Conservation (phyloP, 1,284 basidiomycete genomes). For the Pisolithus thermaeus region DNA sequence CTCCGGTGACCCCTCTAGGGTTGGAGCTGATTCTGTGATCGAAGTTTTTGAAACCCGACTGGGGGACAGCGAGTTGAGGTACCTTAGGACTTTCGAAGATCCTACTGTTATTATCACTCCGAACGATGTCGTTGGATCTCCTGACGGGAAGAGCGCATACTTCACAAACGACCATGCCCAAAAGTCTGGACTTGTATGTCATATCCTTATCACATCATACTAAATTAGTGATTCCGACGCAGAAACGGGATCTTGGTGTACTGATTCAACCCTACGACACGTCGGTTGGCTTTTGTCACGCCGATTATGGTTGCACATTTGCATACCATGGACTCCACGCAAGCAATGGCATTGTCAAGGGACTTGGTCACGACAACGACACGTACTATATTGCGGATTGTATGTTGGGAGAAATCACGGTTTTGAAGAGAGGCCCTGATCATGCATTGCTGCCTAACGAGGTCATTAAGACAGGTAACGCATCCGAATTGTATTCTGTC, state of each 20-base stretch:
- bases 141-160: constrained; percentile 56
- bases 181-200: constrained; percentile 47
- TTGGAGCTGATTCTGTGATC: constrained; percentile 66
- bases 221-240: constrained; percentile 7
- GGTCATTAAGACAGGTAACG: constrained; percentile 38
- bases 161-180: constrained; percentile 63
- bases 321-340: constrained; percentile 39
- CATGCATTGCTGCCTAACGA: constrained; percentile 47
- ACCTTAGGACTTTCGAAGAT: constrained; percentile 55
- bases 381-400: constrained; percentile 52
- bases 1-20: constrained; percentile 30
- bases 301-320: constrained; percentile 51
- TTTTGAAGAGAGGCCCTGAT: constrained; percentile 52
- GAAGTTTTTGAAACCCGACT: constrained; percentile 62
- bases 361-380: constrained; percentile 34
- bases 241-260: constrained; percentile 30
- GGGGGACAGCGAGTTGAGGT: constrained; percentile 39
- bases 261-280: constrained; percentile 31
- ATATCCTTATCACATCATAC: background rate
- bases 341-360: constrained; percentile 54
- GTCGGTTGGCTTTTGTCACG: constrained; percentile 56
- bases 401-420: constrained; percentile 36
- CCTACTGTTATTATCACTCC: constrained; percentile 54
- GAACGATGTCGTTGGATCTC: constrained; percentile 61
- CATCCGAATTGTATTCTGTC: background rate